These are phyloP conservation scores for Mimosa pudica DNA, from an alignment of 306 rosid species.

Conservation along the genomic window DNA sequence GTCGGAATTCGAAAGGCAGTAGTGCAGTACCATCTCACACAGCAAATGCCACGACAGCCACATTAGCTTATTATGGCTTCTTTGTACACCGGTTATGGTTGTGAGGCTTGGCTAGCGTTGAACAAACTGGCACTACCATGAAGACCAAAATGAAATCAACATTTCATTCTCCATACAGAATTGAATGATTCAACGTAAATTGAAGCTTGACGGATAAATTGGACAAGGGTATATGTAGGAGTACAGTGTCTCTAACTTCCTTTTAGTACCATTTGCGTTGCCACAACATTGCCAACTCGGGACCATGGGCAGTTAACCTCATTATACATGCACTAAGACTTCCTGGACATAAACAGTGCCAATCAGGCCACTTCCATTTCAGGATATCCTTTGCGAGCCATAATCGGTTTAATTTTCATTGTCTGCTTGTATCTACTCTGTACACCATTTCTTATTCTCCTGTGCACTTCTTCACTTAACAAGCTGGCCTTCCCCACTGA, in stretches of 20 bases:
- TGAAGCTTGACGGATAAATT: not conserved
- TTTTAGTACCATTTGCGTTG: not conserved
- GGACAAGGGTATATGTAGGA: not conserved
- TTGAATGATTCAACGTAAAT: not conserved
- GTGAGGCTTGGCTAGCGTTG: not conserved
- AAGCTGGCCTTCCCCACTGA: constrained; percentile 46
- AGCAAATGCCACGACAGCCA: not conserved
- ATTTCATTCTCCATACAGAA: not conserved
- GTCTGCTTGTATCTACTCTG: constrained; percentile 51
- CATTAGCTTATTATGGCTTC: not conserved
- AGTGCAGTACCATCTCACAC: not conserved
- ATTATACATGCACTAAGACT: not conserved
- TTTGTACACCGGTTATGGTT: not conserved
- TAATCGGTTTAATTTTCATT: constrained; percentile 60
- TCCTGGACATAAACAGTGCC: not conserved
- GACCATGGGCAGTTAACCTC: not conserved
- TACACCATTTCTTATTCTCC: constrained; percentile 63
- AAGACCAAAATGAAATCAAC: not conserved
- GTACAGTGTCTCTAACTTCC: not conserved
- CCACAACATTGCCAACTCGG: not conserved
- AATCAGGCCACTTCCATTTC: constrained; percentile 39
- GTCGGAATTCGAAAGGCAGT: not conserved
- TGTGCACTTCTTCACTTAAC: constrained; percentile 48
- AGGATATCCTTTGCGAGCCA: constrained; percentile 67
- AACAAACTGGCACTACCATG: not conserved